Conservation (phyloP, 1,139 yeast species). For the Sugiyamaella novakii region DNA sequence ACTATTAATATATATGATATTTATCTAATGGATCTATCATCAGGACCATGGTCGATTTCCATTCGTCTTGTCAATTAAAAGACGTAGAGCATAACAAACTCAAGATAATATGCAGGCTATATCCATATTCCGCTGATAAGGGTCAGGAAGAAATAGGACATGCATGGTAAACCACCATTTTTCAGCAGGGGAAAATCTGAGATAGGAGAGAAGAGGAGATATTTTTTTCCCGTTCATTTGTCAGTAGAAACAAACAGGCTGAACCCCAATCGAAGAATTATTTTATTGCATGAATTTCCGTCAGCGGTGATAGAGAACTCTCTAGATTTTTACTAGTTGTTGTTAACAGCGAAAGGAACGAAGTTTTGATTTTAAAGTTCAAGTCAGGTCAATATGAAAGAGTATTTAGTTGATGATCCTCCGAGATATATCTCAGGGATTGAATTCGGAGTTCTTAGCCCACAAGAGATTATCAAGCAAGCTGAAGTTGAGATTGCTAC, state of each 20-base stretch:
- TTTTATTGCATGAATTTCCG: no score
- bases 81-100: background rate
- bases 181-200: constrained; percentile 1
- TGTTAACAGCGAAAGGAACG: background rate
- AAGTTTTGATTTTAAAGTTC: background rate
- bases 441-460: constrained; percentile 88
- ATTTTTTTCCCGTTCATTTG: no score
- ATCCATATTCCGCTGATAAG: constrained; percentile 1
- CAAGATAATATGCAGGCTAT: background rate
- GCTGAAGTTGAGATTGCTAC: constrained; percentile 93
- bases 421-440: constrained; percentile 91
- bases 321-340: no score
- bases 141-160: constrained; percentile 5
- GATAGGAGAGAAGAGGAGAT: constrained; percentile 1
- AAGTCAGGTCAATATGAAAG: constrained; percentile 54
- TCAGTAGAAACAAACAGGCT: no score
- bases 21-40: no score
- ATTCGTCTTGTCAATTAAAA: no score
- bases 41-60: no score
- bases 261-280: no score
- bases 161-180: constrained; percentile 20
- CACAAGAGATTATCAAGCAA: constrained; percentile 88
- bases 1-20: no score
- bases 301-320: no score
- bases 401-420: constrained; percentile 74